Base-by-base conservation (phyloP, 73 alveolate species). In the Paraurostyla sp. region DNA sequence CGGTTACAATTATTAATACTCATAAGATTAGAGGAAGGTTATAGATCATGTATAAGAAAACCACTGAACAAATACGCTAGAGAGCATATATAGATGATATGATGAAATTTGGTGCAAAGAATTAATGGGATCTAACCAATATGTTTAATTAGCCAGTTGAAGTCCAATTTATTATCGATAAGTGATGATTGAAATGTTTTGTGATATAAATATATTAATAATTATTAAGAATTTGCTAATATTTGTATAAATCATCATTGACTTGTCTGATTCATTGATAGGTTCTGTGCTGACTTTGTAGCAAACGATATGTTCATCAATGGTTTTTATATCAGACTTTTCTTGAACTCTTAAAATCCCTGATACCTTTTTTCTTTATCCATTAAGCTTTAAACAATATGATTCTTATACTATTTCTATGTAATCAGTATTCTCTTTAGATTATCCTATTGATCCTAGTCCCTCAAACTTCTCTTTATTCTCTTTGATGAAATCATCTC, bases 351-450 rank as follows among this genome's bases (percentile, higher is more conserved):
- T 23, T 65, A 38, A 6, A 22, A 40, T 15, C 82, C 82, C 58
- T 65, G 38, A 35, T 35, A 65, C 16, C 82, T 23, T 22, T 38
- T 65, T 35, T 65, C 82, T 35, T 65, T 65, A 9, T 65, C 82
- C 82, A 65, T 65, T 20, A 65, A 36, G 20, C 82, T 13, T 15
- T 65, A 38, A 23, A 65, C 36, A 1, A 65, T 18, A 18, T 65
- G 58, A 2, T 32, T 40, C 25, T 65, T 65, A 38, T 65, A 65
- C 38, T 36, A 36, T 23, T 65, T 65, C 36, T 65, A 38, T 2
- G 82, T 65, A 2, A 65, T 40, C 18, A 65, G 46, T 1, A 65
- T 65, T 65, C 82, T 65, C 58, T 65, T 65, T 33, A 65, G 9
- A 23, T 65, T 65, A 38, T 65, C 82, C 25, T 65, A 38, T 38